These are phyloP conservation scores for Crassisporium funariophilum DNA, from an alignment of 768 basidiomycete genomes.

Conservation along the genomic window DNA sequence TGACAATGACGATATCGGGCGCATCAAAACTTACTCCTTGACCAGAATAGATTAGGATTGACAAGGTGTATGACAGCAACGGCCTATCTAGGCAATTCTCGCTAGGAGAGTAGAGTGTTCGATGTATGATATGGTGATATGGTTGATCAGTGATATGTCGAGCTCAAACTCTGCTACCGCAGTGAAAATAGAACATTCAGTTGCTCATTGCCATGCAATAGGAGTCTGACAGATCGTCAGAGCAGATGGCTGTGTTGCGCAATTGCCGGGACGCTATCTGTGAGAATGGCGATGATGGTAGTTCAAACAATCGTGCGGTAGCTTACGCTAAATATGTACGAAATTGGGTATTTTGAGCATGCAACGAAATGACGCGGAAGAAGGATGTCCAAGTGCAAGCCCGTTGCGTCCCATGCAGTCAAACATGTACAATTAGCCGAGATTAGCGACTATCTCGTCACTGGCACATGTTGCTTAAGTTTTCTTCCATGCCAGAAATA, in stretches of 20 bases:
- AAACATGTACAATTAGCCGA: slow-evolving; percentile 21
- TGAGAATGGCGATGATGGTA: no score
- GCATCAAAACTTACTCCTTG: no score
- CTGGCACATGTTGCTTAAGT: no score
- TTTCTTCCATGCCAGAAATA: slow-evolving; percentile 56
- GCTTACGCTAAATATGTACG: no score
- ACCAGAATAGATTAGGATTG: no score
- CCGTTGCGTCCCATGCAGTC: slow-evolving; percentile 14
- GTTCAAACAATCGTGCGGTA: no score
- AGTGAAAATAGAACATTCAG: neutral
- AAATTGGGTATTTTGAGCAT: no score
- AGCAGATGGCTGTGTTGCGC: no score
- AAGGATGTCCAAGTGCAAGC: neutral
- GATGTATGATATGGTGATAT: neutral
- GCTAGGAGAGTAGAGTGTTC: neutral
- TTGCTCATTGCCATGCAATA: neutral
- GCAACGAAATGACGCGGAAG: slow-evolving; percentile 1
- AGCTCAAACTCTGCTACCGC: slow-evolving; percentile 3
- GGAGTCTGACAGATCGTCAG: neutral
- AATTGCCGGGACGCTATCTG: no score
- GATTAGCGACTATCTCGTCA: slow-evolving; percentile 14
- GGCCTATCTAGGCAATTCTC: neutral
- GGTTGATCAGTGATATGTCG: slow-evolving; percentile 19
- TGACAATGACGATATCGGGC: no score
- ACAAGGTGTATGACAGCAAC: neutral